Evolutionary conservation across 805 yeast species (phyloP), one percentile per base, ranked within the genome.

Genomic region (Cyberlindnera saturnus): DNA sequence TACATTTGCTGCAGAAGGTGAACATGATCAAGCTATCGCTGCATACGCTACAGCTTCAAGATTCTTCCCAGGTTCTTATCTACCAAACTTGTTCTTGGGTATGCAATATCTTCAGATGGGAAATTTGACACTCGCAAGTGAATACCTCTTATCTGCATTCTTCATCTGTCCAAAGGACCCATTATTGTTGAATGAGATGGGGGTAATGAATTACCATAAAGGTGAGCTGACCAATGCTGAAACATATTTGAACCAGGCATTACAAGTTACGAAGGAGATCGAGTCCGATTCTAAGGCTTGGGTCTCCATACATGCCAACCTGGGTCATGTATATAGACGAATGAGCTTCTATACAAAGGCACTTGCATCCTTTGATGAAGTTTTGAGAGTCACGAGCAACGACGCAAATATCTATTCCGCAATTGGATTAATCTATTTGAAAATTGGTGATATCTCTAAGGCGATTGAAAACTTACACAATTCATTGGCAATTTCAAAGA

Each of bases 1-100:
- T 57, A 90, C 98, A 0, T 93, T 90, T 74, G 96, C 96, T 0
- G 82, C 86, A 3, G 99, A 93, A 61, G 95, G 96, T n/a, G 99
- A 93, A 63, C 97, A 93, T 61, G 99, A 93, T 61, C 98, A 93
- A 63, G 98, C 98, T 1, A 84, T 93, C 18, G 84, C 96, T 44
- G 98, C 98, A 0, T 93, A 90, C 63, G 90, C 98, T 2, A 90
- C 96, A 11, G 97, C 97, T 0, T 88, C 96, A 1, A 70, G 96
- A 48, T 72, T 90, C 35, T 93, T 93, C 56, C 89, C 90, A 0
- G 95, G 96, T 1, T 82, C 90, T 4, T 97, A 93, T 61, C 65
- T 90, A 38, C 98, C 99, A 2, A 80, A 85, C 56, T 66, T 93
- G 46, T 91, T 86, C 55, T 69, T 93, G 33, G 99, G 99, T 1